Evolutionary conservation across 345 rosid genomes (phyloP).

Genomic region (Psidium friedrichsthalianum): DNA sequence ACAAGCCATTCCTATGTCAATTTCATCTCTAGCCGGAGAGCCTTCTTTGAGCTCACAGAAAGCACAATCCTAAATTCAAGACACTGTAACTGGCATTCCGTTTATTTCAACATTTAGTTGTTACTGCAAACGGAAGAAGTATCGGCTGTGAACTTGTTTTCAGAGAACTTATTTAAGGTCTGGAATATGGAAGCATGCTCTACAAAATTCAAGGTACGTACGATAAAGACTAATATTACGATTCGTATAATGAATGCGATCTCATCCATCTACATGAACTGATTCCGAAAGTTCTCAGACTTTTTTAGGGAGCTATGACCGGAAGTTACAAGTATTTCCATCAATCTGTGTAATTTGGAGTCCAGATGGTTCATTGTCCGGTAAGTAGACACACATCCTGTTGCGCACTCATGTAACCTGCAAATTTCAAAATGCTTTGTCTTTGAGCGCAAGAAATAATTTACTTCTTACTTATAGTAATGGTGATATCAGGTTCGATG

Average conservation of each 20-base stretch:
- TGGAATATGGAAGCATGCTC: conserved; percentile 55
- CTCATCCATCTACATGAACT: background rate
- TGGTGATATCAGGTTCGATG: conserved; percentile 7
- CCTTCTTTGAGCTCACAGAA: background rate
- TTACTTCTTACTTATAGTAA: conserved; percentile 1
- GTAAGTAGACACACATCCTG: conserved; percentile 9
- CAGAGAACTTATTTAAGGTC: conserved; percentile 40
- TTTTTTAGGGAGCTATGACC: conserved; percentile 22
- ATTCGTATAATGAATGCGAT: background rate
- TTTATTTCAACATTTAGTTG: conserved; percentile 27
- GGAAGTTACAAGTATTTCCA: conserved; percentile 26
- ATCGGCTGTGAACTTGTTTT: conserved; percentile 29
- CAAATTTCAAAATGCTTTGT: background rate
- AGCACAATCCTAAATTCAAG: background rate
- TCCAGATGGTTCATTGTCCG: conserved; percentile 39
- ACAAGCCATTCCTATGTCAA: conserved; percentile 9
- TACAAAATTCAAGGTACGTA: conserved; percentile 24
- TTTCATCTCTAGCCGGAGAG: background rate
- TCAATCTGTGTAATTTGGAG: conserved; percentile 35
- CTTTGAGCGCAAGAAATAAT: background rate
- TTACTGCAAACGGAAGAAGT: conserved; percentile 47
- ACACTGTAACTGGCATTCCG: background rate
- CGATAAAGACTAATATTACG: background rate
- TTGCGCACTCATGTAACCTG: background rate
- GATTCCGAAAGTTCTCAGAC: background rate